These are phyloP conservation scores for Candida railenensis DNA, from an alignment of 805 yeast genomes.

Conservation along the genomic window DNA sequence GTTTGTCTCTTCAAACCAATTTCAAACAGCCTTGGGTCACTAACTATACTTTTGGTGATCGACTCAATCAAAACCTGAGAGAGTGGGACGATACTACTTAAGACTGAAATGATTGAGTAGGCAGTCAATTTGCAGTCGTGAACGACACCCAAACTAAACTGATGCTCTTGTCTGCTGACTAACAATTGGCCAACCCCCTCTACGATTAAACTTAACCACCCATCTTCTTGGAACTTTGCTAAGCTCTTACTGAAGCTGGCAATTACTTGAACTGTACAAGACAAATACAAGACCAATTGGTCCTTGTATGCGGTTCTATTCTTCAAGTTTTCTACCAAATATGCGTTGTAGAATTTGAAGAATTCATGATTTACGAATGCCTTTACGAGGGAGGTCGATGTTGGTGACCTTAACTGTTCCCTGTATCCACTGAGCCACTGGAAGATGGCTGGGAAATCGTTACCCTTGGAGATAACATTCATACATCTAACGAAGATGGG, in stretches of 20 bases:
- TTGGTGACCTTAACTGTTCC: slow-evolving; percentile 60
- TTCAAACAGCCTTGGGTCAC: slow-evolving; percentile 13
- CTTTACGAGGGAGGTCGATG: slow-evolving; percentile 67
- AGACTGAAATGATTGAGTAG: slow-evolving; percentile 76
- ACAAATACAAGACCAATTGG: slow-evolving; percentile 76
- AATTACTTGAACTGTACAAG: slow-evolving; percentile 65
- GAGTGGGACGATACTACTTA: slow-evolving; percentile 71
- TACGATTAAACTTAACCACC: slow-evolving; percentile 54
- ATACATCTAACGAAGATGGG: slow-evolving; percentile 75
- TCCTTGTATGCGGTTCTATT: slow-evolving; percentile 61
- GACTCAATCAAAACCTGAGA: slow-evolving; percentile 25
- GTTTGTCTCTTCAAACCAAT: slow-evolving; percentile 31
- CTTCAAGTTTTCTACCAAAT: slow-evolving; percentile 47
- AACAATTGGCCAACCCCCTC: slow-evolving; percentile 59
- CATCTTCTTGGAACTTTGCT: slow-evolving; percentile 41
- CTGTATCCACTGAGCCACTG: slow-evolving; percentile 69
- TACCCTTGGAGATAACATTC: slow-evolving; percentile 57
- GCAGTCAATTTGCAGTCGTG: slow-evolving; percentile 77
- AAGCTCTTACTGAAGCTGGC: slow-evolving; percentile 55
- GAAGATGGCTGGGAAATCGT: slow-evolving; percentile 71
- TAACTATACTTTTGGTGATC: slow-evolving; percentile 33
- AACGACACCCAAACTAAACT: slow-evolving; percentile 17
- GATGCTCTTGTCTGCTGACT: slow-evolving; percentile 28
- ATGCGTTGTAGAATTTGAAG: slow-evolving; percentile 62
- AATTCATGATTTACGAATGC: slow-evolving; percentile 69